Base-by-base conservation (phyloP, 345 rosid species). In the Alliaria petiolata region DNA sequence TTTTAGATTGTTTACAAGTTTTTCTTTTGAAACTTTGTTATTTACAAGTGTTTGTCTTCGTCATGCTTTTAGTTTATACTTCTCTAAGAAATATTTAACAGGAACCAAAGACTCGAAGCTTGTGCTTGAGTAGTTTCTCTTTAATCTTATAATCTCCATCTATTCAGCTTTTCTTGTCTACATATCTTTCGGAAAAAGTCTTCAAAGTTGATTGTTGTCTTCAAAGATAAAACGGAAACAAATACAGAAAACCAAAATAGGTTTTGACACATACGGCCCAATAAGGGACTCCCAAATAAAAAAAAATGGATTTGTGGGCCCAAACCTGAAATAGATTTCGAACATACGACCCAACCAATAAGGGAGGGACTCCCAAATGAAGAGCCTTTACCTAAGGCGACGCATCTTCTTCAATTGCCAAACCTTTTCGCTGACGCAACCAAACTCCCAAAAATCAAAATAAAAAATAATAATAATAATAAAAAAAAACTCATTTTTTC, bases 341-440 rank as follows among this genome's bases (percentile, higher is more conserved):
- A 62, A 52, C 5, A 30, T 31, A 15, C 5, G 42, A 25, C 68
- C 75, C 68, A 71, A 71, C 75, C 43, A 7, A 71, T 28, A 69
- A 45, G 9, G 34, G 55, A 67, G 68, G 42, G 43, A 22, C 59
- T 51, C 65, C 35, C 22, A 76, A 47, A 14, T 4, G 8, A 47
- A 20, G 6, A 39, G 65, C 65, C 61, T 40, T 38, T 62, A 30
- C 66, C 39, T 55, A 76, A 76, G 57, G 66, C 55, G 19, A 76
- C 61, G 76, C 33, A 64, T 64, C 72, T 13, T 8, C 54, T 63
- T 47, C 53, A 11, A 62, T 36, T 63, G 35, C 71, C 71, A 70
- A 76, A 70, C 71, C 76, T 70, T 70, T 63, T 49, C 26, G 71
- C 80, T 76, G 71, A 76, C 80, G 67, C 71, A 70, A 76, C 76